These are phyloP conservation scores for Fusarium nodosum DNA, from an alignment of 2,329 filamentous ascomycete genomes.

Conservation along the genomic window DNA sequence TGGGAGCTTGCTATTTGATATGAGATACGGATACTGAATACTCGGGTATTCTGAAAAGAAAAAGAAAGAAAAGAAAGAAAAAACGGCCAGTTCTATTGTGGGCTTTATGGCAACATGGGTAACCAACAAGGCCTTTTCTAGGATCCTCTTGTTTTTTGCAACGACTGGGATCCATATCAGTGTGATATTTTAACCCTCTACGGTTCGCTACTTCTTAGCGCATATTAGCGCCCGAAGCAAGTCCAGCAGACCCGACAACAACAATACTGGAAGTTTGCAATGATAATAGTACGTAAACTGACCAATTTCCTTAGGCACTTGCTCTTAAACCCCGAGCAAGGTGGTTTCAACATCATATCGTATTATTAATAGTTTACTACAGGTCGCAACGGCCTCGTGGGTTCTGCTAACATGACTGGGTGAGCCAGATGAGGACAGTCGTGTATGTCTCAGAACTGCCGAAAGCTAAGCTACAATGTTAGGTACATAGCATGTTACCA, in stretches of 20 bases:
- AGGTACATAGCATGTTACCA: neutral
- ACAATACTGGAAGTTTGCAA: conserved; percentile 13
- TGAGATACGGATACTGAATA: no score
- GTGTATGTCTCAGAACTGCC: neutral
- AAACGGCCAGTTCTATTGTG: neutral
- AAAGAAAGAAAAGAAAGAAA: no score
- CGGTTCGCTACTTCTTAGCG: conserved; percentile 10
- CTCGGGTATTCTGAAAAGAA: neutral
- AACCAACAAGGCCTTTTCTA: neutral
- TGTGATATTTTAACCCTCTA: neutral
- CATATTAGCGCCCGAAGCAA: conserved; percentile 8
- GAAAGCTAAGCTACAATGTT: neutral
- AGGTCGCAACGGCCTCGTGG: neutral
- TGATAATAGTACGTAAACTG: conserved; percentile 21
- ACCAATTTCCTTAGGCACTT: conserved; percentile 13
- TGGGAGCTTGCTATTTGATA: neutral
- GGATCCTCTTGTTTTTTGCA: neutral
- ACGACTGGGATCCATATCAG: neutral
- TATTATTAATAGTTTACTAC: neutral
- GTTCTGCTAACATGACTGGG: conserved; percentile 6
- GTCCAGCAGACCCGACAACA: neutral
- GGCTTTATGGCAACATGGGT: neutral
- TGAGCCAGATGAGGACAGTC: neutral
- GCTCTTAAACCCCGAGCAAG: neutral
- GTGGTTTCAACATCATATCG: conserved; percentile 22